phyloP scores from a whole-genome alignment of 148 eudicot species.

The Cornus suecica region DNA sequence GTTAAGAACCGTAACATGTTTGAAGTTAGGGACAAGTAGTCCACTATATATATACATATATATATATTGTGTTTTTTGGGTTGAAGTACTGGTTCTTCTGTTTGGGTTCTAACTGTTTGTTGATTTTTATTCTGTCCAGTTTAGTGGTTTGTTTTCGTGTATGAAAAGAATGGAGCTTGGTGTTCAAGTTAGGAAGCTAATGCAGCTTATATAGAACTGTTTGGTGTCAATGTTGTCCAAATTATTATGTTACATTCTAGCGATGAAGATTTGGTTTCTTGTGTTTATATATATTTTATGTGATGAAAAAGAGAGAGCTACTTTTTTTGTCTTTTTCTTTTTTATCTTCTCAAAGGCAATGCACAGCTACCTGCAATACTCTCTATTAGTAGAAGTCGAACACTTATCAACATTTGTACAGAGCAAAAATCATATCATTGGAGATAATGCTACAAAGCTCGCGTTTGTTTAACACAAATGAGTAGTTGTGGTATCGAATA shows the following conservation, averaged over 20 bases:
- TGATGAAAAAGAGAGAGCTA: too few species aligned
- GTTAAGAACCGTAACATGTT: slow-evolving; percentile 38
- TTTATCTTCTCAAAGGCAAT: too few species aligned
- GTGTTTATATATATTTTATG: not conserved
- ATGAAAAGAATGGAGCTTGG: slow-evolving; percentile 1
- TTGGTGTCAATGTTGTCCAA: slow-evolving; percentile 7
- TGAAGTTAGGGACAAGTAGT: slow-evolving; percentile 28
- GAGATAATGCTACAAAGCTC: too few species aligned
- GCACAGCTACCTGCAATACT: too few species aligned
- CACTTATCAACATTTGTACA: too few species aligned
- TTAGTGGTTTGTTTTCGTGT: not conserved
- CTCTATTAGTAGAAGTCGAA: too few species aligned
- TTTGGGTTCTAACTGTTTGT: too few species aligned
- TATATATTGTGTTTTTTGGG: not conserved
- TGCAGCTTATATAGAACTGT: not conserved
- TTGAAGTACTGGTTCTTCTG: not conserved
- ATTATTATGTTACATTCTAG: not conserved
- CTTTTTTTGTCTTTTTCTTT: too few species aligned
- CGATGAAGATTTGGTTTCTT: not conserved
- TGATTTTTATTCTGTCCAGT: not conserved
- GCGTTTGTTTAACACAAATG: too few species aligned
- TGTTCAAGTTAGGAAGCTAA: not conserved
- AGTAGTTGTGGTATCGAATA: too few species aligned
- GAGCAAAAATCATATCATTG: not conserved
- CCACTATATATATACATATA: not conserved